These are phyloP conservation scores for Abelmoschus esculentus DNA, from an alignment of 345 rosid genomes.

Conservation along the genomic window DNA sequence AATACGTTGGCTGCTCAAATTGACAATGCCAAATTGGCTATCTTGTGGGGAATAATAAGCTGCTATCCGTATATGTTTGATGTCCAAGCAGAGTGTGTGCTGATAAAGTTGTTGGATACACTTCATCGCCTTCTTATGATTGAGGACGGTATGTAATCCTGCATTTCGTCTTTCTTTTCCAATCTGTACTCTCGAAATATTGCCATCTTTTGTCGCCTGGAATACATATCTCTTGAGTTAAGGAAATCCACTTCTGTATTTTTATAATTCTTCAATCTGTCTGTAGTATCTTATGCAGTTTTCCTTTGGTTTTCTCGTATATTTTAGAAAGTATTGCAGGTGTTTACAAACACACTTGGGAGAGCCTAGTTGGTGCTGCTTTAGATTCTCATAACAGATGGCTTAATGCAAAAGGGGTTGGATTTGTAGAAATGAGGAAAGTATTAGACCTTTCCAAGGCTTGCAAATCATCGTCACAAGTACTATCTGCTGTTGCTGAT, in stretches of 20 bases:
- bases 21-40: constrained; percentile 42
- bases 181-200: not conserved
- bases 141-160: constrained; percentile 39
- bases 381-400: constrained; percentile 43
- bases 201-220: not conserved
- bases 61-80: constrained; percentile 50
- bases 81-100: constrained; percentile 31
- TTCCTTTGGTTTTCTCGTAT: constrained; percentile 2
- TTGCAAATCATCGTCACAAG: constrained; percentile 56
- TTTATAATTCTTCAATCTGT: not conserved
- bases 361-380: constrained; percentile 65
- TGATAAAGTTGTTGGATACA: constrained; percentile 46
- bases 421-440: constrained; percentile 38
- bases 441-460: constrained; percentile 50
- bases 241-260: not conserved
- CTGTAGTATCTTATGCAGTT: not conserved
- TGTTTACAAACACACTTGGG: constrained; percentile 47
- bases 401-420: constrained; percentile 16
- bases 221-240: not conserved
- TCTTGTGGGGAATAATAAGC: constrained; percentile 57
- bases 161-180: not conserved
- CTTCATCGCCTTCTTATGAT: constrained; percentile 38
- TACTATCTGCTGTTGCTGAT: constrained; percentile 68
- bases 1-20: constrained; percentile 24
- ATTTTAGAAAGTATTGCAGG: constrained; percentile 50